Base-by-base conservation (phyloP, 2,329 filamentous ascomycete species). In the Neofusicoccum sp. region DNA sequence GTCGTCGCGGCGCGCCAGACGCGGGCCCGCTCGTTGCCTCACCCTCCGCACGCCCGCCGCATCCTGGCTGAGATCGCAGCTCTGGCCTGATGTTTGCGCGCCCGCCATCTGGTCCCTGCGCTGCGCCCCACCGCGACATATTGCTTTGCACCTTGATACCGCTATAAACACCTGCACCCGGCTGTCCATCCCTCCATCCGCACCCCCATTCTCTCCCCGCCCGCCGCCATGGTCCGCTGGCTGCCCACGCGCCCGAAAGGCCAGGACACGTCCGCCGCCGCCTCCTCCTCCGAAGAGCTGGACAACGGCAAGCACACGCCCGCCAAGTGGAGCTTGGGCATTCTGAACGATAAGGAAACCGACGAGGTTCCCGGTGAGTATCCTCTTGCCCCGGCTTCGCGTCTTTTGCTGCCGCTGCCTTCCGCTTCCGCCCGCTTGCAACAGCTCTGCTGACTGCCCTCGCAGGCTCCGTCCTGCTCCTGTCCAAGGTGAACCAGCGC, bases 351-450 rank as follows among this genome's bases (percentile, higher is more conserved):
- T 68, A 84, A 79, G 49, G 74, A 88, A 61, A 96, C 92, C 0
- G 89, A 95, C 64, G 90, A 96, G 76, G 92, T 96, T 11, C 93
- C 93, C 66, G 91, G 90, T 92, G 78, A 64, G 83, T 26, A 8
- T 38, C 26, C 30, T 41, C 40, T 43, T 9, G 24, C 24, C 4
- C 24, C n/a, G 31, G 7, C 43, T 26, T 12, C 20, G 30, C 12
- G 1, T 6, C 6, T 20, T 20, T 20, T 20, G 20, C 20, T 20
- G 20, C n/a, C 45, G 30, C 24, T 8, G 33, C 54, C 9, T 11
- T 6, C 20, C 11, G 26, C n/a, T 11, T 24, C 44, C 14, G 24
- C 20, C 11, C 33, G 16, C 57, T 48, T 11, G 36, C 49, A 47
- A 41, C 14, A 20, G 33, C 41, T 30, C n/a, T 5, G 28, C 16